These are phyloP conservation scores for Cornus kousa DNA, from an alignment of 148 eudicot species.

Conservation along the genomic window DNA sequence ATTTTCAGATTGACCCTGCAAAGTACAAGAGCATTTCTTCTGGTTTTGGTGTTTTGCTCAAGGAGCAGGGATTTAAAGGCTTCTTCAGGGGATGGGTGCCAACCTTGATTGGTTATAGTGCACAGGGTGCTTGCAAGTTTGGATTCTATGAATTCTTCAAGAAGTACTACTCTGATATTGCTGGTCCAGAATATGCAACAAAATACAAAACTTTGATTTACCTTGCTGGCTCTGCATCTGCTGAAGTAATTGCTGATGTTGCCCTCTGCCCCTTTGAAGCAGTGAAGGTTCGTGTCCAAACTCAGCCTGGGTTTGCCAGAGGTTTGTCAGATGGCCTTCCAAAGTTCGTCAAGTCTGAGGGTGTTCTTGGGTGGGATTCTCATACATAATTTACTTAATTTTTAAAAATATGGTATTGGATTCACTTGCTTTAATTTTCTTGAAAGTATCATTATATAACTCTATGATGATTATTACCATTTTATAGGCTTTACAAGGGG, in stretches of 20 bases:
- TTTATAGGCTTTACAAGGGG: constrained; percentile 36
- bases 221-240: constrained; percentile 40
- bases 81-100: constrained; percentile 38
- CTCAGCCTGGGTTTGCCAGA: constrained; percentile 40
- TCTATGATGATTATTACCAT: too few species aligned
- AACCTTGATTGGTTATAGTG: constrained; percentile 36
- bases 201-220: constrained; percentile 38
- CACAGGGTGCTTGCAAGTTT: constrained; percentile 37
- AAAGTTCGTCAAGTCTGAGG: constrained; percentile 32
- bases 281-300: constrained; percentile 33
- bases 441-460: too few species aligned
- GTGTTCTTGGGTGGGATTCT: constrained; percentile 29
- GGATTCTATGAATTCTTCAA: constrained; percentile 39
- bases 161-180: constrained; percentile 20
- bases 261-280: constrained; percentile 19
- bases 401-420: too few species aligned
- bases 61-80: constrained; percentile 1
- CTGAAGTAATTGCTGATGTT: constrained; percentile 34
- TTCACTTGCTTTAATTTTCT: too few species aligned
- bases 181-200: constrained; percentile 15
- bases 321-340: constrained; percentile 38
- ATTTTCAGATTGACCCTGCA: constrained; percentile 35
- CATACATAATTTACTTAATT: too few species aligned
- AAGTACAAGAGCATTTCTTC: constrained; percentile 24
- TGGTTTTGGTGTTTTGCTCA: too few species aligned